phyloP scores from a whole-genome alignment of 768 basidiomycete species.

The Crucibulum laeve region DNA sequence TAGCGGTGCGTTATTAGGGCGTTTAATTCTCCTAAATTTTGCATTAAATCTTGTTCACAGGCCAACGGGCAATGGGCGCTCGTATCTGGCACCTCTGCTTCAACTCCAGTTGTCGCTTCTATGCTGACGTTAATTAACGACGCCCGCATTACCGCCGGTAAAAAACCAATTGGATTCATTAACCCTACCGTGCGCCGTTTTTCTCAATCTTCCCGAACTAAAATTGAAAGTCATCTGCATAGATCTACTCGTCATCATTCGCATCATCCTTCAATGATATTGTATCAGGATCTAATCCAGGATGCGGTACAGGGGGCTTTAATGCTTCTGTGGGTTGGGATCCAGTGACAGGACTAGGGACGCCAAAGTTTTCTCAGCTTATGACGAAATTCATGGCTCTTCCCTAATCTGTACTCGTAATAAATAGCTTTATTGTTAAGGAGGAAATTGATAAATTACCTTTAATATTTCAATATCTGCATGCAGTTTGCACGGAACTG shows the following conservation, averaged over 20 bases:
- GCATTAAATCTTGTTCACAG: slow-evolving; percentile 13
- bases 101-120: slow-evolving; percentile 42
- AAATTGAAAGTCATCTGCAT: background rate
- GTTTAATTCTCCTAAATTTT: background rate
- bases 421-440: no score
- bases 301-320: slow-evolving; percentile 38
- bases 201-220: slow-evolving; percentile 9
- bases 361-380: slow-evolving; percentile 34
- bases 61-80: slow-evolving; percentile 29
- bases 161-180: slow-evolving; percentile 44
- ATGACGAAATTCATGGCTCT: slow-evolving; percentile 26
- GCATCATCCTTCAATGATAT: slow-evolving; percentile 44
- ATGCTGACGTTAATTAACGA: slow-evolving; percentile 52
- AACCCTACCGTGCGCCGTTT: slow-evolving; percentile 31
- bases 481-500: no score
- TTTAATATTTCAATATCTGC: no score
- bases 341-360: slow-evolving; percentile 50
- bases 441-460: no score
- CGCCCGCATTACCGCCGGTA: slow-evolving; percentile 35
- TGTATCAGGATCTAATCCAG: slow-evolving; percentile 36
- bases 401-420: slow-evolving; percentile 16
- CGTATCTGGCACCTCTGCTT: slow-evolving; percentile 45
- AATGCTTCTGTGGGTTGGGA: slow-evolving; percentile 30
- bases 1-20: slow-evolving; percentile 23
- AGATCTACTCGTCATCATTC: slow-evolving; percentile 43